Evolutionary conservation across 495 filamentous ascomycete genomes (phyloP).

Genomic region (Xanthoparmelia taractica): DNA sequence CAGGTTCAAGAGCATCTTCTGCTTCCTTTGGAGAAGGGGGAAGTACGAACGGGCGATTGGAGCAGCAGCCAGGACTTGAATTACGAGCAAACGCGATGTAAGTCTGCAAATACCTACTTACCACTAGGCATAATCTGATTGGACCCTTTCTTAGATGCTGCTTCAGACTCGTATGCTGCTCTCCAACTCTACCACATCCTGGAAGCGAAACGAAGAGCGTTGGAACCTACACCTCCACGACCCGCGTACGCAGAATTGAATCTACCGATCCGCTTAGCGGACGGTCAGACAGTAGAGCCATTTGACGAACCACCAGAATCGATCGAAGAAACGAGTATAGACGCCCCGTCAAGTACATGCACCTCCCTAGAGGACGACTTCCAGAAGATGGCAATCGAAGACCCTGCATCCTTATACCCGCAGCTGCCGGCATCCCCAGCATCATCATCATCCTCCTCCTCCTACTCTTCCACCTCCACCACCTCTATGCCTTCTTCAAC

Average conservation of each 20-base stretch:
- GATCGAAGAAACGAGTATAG: constrained; percentile 22
- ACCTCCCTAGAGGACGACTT: constrained; percentile 19
- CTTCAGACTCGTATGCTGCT: constrained; percentile 74
- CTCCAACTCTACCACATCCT: constrained; percentile 63
- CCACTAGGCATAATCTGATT: constrained; percentile 7
- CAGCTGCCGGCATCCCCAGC: constrained; percentile 4
- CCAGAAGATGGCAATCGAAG: constrained; percentile 18
- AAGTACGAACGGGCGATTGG: constrained; percentile 68
- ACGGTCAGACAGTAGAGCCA: constrained; percentile 30
- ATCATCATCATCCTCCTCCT: background rate
- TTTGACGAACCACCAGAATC: constrained; percentile 30
- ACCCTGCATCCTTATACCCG: constrained; percentile 15
- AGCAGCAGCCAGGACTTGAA: constrained; percentile 40
- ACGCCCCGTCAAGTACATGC: background rate
- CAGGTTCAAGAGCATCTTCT: constrained; percentile 65
- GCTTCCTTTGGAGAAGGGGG: constrained; percentile 69
- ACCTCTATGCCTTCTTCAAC: no score
- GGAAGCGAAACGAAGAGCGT: constrained; percentile 53
- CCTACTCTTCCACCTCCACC: constrained; percentile 13
- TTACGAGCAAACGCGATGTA: constrained; percentile 65
- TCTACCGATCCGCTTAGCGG: constrained; percentile 48
- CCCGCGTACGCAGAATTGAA: constrained; percentile 60
- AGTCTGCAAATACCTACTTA: constrained; percentile 25
- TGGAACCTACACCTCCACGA: constrained; percentile 61
- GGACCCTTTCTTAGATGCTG: constrained; percentile 52